phyloP scores from a whole-genome alignment of 23 red algal species.

The Porphyridium purpureum region DNA sequence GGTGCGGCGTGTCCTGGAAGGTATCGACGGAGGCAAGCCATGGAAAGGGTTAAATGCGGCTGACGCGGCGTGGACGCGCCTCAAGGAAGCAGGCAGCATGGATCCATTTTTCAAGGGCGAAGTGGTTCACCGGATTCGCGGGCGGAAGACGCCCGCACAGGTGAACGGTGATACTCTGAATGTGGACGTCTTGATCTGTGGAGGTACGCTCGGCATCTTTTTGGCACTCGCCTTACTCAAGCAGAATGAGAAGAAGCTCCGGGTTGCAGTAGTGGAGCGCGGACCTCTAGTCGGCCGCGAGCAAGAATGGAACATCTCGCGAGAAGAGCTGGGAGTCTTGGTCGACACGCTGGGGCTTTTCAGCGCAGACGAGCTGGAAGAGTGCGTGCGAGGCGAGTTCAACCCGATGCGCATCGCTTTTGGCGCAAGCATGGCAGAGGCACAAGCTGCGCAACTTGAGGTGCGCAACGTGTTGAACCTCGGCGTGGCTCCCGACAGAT shows the following conservation, averaged over 20 bases:
- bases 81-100: not conserved
- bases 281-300: constrained; percentile 32
- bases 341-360: constrained; percentile 23
- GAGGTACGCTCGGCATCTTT: constrained; percentile 77
- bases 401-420: constrained; percentile 57
- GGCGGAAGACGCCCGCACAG: not conserved
- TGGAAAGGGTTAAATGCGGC: too few species aligned
- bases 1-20: too few species aligned
- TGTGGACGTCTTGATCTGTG: constrained; percentile 58
- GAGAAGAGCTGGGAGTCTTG: constrained; percentile 37
- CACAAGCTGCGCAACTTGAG: not conserved
- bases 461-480: constrained; percentile 54
- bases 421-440: constrained; percentile 1
- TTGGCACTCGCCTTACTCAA: constrained; percentile 44
- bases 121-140: not conserved
- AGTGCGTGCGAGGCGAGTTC: constrained; percentile 28
- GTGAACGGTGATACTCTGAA: not conserved
- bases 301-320: constrained; percentile 88
- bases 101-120: not conserved
- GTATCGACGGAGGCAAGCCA: too few species aligned
- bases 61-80: constrained; percentile 6
- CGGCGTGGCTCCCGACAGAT: constrained; percentile 45
- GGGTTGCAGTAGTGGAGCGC: constrained; percentile 52
- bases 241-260: constrained; percentile 12
- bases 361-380: constrained; percentile 19